Evolutionary conservation across 2,329 filamentous ascomycete genomes (phyloP), one percentile per base, ranked within the genome.

Genomic region (Fusarium tjaetaba): DNA sequence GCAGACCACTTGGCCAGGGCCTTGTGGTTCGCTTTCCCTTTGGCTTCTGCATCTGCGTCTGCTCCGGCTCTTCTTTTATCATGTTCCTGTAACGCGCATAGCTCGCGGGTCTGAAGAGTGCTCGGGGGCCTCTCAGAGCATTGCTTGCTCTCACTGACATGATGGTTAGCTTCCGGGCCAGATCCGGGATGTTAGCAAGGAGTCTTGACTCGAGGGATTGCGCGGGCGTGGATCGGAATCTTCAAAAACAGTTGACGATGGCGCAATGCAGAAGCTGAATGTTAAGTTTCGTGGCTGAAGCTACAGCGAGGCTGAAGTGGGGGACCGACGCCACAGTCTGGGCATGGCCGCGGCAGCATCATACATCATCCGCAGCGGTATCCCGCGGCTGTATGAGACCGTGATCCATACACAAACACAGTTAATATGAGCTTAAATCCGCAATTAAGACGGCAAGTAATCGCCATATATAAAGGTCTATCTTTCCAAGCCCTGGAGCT

Each of bases 401-500:
- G 24, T 63, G 22, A 32, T 30, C 24, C 16, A 57, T 71, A 30
- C 62, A 72, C 53, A 46, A 57, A 52, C 32, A 71, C 32, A 41
- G 30, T 36, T 45, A 10, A 63, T 42, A 43, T 81, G 81, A 70
- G 57, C 26, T 77, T 83, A 1, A 91, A 89, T 73, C 83, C 85
- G 5, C 84, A 88, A 68, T 87, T 98, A 34, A 90, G 94, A 61
- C 87, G 89, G 68, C 90, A 96, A 80, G 95, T 97, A 51, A 93
- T 97, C 72, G 88, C 89, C 42, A 90, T 97, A 67, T 98, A 97
- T 86, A 98, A 97, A 90, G 93, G 94, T 94, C 34, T 43, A 58
- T 28, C 26, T 28, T 28, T 1, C 20, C 36, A 24, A 34, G 34
- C 28, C 13, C 32, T 42, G n/a, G n/a, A 26, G 18, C n/a, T 26